A percentile compares a stretch with the other conserved stretches of the same genome.
Evolutionary conservation across 768 basidiomycete genomes (phyloP).

Genomic region (Royoungia palumana): DNA sequence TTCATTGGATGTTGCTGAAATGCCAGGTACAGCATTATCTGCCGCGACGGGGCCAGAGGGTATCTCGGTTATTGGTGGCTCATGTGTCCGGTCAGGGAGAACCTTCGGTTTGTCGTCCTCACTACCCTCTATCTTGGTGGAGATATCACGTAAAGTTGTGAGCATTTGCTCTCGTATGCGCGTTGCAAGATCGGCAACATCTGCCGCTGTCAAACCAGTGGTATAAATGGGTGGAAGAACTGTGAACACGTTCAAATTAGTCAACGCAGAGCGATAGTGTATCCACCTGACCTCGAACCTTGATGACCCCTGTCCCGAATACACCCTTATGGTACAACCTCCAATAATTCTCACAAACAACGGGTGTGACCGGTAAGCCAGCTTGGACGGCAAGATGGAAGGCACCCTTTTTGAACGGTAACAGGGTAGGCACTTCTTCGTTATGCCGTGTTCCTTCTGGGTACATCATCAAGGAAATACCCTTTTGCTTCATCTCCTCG

Average conservation of each 20-base stretch:
- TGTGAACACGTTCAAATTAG: slow-evolving; percentile 30
- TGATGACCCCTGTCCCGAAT: slow-evolving; percentile 74
- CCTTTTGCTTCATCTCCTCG: slow-evolving; percentile 64
- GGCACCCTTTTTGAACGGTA: slow-evolving; percentile 96
- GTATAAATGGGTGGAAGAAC: slow-evolving; percentile 92
- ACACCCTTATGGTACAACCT: slow-evolving; percentile 73
- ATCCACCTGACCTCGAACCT: slow-evolving; percentile 59
- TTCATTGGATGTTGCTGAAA: slow-evolving; percentile 22
- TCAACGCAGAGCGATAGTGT: neutral
- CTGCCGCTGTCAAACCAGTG: slow-evolving; percentile 59
- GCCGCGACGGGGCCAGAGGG: neutral
- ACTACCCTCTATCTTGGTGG: slow-evolving; percentile 43
- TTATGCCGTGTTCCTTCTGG: slow-evolving; percentile 92
- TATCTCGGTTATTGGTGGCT: slow-evolving; percentile 9
- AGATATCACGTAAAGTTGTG: slow-evolving; percentile 71
- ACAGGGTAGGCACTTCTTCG: slow-evolving; percentile 58
- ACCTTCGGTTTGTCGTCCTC: slow-evolving; percentile 13
- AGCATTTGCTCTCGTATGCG: slow-evolving; percentile 81
- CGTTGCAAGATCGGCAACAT: slow-evolving; percentile 63
- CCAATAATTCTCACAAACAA: slow-evolving; percentile 95
- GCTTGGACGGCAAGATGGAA: slow-evolving; percentile 95
- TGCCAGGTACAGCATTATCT: slow-evolving; percentile 35
- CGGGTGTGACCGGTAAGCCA: slow-evolving; percentile 85
- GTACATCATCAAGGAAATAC: slow-evolving; percentile 88
- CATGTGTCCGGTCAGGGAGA: slow-evolving; percentile 21